These are phyloP conservation scores for Cylindrodendrum hubeiense DNA, from an alignment of 2,329 filamentous ascomycete species.

Conservation along the genomic window DNA sequence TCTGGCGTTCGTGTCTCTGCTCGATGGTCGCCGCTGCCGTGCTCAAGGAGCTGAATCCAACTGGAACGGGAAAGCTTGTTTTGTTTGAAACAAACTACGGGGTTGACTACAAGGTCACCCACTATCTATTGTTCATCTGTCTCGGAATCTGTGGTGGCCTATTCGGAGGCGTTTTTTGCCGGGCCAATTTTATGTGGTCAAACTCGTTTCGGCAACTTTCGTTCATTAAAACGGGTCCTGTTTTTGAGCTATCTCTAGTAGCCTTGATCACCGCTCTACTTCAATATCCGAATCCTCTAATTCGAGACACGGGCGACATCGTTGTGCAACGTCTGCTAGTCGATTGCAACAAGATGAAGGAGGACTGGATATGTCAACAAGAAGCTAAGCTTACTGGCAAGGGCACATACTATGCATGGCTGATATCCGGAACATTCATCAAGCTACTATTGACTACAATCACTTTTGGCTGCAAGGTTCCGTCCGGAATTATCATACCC, in stretches of 20 bases:
- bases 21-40: conserved; percentile 28
- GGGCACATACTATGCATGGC: conserved; percentile 28
- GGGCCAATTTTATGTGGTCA: conserved; percentile 27
- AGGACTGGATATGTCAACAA: conserved; percentile 32
- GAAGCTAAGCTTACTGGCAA: conserved; percentile 21
- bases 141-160: conserved; percentile 28
- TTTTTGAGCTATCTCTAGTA: conserved; percentile 22
- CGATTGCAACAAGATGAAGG: conserved; percentile 18
- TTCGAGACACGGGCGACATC: conserved; percentile 32
- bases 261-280: conserved; percentile 19
- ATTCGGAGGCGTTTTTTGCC: conserved; percentile 29
- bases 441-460: conserved; percentile 31
- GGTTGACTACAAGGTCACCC: conserved; percentile 27
- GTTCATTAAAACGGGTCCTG: conserved; percentile 23
- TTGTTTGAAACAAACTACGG: conserved; percentile 35
- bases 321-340: conserved; percentile 30
- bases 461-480: conserved; percentile 34
- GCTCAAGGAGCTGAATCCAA: conserved; percentile 29
- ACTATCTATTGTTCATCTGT: conserved; percentile 25
- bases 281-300: conserved; percentile 26
- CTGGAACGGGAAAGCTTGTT: conserved; percentile 29
- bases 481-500: conserved; percentile 33
- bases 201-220: conserved; percentile 23
- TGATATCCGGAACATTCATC: conserved; percentile 26
- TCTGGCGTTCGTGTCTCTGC: conserved; percentile 31